Evolutionary conservation across 2,329 filamentous ascomycete genomes (phyloP), one percentile per base, ranked within the genome.

Genomic region (Xylariaceae sp.): DNA sequence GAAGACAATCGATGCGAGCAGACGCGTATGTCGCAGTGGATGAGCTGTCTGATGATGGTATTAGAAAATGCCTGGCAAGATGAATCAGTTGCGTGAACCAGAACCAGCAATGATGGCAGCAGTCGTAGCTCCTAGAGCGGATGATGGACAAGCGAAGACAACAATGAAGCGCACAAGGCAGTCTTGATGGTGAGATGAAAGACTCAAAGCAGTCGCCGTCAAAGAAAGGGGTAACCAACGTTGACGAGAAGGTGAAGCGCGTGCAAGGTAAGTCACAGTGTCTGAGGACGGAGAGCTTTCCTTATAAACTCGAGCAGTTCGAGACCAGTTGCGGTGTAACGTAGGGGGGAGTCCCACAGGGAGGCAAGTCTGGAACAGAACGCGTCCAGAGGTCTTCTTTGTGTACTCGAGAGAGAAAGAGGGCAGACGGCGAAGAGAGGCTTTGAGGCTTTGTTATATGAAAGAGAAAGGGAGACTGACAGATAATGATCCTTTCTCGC

Each of bases 31-130:
- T 58, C 61, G 59, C 54, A 63, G 55, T 30, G 45, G 23, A 56
- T 57, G 55, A 55, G 52, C 55, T 62, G 55, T 63, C 62, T 53
- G 56, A 57, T 59, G 57, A 60, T 64, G 51, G 56, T 62, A 65
- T 68, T 71, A 71, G 67, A 66, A 66, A 64, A 65, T 65, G 61
- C 61, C 62, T 55, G 57, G 44, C 51, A 57, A 23, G 51, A 58
- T 50, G 53, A 60, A 59, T 52, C 45, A 48, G 54, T 56, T 56
- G 51, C 63, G 61, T 57, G 55, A 65, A 66, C 65, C 59, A 30
- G 68, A 71, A 69, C 66, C 67, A 71, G 64, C 61, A 66, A 68
- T 59, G 51, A 15, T 58, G 53, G 53, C 35, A 59, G 5, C 55
- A 60, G 61, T 64, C 53, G 59, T 67, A 61, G 62, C 57, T 59